A percentile compares a stretch with the other conserved stretches of the same genome.
These are phyloP conservation scores for Aspergillus calidoustus DNA, from an alignment of 2,329 filamentous ascomycete species.

Conservation along the genomic window DNA sequence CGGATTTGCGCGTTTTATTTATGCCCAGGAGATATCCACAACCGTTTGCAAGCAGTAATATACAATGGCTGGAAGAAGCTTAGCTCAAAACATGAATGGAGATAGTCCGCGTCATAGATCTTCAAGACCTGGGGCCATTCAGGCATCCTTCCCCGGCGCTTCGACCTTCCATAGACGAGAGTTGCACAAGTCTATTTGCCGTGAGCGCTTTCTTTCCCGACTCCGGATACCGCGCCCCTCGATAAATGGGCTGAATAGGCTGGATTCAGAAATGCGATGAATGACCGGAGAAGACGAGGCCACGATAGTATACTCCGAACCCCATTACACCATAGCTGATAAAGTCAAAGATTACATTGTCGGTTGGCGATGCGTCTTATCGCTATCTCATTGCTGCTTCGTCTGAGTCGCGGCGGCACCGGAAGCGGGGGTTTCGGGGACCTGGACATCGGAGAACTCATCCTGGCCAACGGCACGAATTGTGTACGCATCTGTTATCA, in stretches of 20 bases:
- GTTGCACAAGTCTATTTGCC: not conserved
- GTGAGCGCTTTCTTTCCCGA: not conserved
- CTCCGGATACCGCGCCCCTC: not conserved
- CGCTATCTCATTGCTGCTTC: not conserved
- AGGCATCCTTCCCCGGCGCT: not conserved
- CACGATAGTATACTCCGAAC: constrained; percentile 21
- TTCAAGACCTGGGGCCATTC: not conserved
- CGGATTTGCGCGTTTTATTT: not conserved
- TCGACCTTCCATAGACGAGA: not conserved
- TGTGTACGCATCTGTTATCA: constrained; percentile 65
- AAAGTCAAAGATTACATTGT: not conserved
- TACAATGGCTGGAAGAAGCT: not conserved
- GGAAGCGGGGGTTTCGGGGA: constrained; percentile 71
- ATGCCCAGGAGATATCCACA: not conserved
- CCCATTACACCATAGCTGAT: constrained; percentile 21
- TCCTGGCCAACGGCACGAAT: constrained; percentile 91
- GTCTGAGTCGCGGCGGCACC: constrained; percentile 28
- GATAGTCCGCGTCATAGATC: not conserved
- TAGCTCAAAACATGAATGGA: constrained; percentile 1
- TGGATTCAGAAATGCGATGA: not conserved
- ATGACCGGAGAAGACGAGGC: not conserved
- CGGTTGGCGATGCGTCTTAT: not conserved
- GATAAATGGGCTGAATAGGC: not conserved
- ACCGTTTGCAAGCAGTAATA: not conserved
- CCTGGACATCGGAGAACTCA: constrained; percentile 92